Conservation (phyloP, 2,329 filamentous ascomycete genomes). For the Stachybotrys chartarum region DNA sequence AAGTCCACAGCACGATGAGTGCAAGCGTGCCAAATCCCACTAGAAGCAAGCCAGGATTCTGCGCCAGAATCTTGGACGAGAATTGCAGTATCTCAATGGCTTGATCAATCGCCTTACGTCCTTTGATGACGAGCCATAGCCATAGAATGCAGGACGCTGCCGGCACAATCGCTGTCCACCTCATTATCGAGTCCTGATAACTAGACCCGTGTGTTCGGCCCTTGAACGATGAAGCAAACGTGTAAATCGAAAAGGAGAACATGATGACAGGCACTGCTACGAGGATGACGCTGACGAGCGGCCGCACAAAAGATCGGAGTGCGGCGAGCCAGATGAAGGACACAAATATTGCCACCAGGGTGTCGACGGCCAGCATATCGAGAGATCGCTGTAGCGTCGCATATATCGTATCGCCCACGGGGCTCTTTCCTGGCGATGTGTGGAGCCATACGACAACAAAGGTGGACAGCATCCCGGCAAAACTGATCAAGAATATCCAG, state of each 20-base stretch:
- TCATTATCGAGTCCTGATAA: constrained; percentile 83
- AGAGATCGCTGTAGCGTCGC: constrained; percentile 80
- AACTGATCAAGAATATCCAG: constrained; percentile 77
- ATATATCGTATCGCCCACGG: constrained; percentile 90
- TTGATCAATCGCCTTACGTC: constrained; percentile 71
- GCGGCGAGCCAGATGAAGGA: constrained; percentile 87
- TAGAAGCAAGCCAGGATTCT: constrained; percentile 74
- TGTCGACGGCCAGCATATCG: constrained; percentile 84
- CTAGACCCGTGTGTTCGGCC: constrained; percentile 66
- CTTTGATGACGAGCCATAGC: constrained; percentile 76
- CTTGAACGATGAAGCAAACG: constrained; percentile 83
- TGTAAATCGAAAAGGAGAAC: constrained; percentile 84
- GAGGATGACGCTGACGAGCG: constrained; percentile 73
- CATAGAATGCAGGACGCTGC: constrained; percentile 67
- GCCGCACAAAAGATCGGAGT: constrained; percentile 77
- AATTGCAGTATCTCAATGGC: constrained; percentile 90
- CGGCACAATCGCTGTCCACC: constrained; percentile 76
- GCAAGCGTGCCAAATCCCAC: constrained; percentile 75
- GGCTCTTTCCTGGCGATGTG: constrained; percentile 64
- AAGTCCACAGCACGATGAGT: constrained; percentile 80
- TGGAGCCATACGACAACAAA: constrained; percentile 88
- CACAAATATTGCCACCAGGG: constrained; percentile 79
- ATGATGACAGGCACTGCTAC: constrained; percentile 81
- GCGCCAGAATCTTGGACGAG: constrained; percentile 76
- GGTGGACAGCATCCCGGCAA: constrained; percentile 79